Conservation (phyloP, 192 early-diverging fungal genomes). For the Mortierella alpina region DNA sequence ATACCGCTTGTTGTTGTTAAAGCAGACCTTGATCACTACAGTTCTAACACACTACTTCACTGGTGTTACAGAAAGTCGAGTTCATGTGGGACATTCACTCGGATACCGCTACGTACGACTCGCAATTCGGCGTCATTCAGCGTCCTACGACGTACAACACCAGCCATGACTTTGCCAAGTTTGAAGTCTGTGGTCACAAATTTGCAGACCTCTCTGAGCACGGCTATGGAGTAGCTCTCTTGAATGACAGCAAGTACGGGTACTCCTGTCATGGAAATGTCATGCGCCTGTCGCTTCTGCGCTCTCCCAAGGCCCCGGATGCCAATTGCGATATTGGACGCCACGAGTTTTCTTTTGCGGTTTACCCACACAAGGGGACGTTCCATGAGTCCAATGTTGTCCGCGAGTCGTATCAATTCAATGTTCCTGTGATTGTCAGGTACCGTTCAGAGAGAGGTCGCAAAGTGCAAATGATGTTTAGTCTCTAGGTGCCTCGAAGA, state of each 20-base stretch:
- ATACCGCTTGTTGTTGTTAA: background rate
- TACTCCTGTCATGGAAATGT: constrained; percentile 84
- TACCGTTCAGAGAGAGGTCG: constrained; percentile 10
- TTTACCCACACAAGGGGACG: constrained; percentile 87
- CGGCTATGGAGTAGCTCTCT: constrained; percentile 92
- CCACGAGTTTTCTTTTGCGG: constrained; percentile 89
- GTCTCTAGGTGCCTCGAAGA: too few relatives aligned
- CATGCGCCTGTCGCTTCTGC: constrained; percentile 86
- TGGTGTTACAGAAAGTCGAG: constrained; percentile 80
- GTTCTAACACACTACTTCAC: too few relatives aligned
- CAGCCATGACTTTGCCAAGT: constrained; percentile 90
- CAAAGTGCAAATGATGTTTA: too few relatives aligned
- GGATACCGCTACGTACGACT: constrained; percentile 91
- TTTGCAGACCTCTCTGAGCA: constrained; percentile 97
- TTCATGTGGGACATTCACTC: constrained; percentile 88
- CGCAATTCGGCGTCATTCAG: constrained; percentile 92
- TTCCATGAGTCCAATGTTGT: constrained; percentile 90
- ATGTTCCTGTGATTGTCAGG: constrained; percentile 77
- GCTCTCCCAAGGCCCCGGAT: constrained; percentile 90
- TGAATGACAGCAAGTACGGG: constrained; percentile 99
- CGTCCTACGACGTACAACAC: constrained; percentile 97
- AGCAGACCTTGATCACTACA: background rate
- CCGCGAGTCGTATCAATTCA: constrained; percentile 89
- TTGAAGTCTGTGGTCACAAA: constrained; percentile 97
- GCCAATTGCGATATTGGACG: constrained; percentile 73